Percentiles rank a stretch among this genome's conserved stretches.
phyloP scores from a whole-genome alignment of 768 basidiomycete species.

The Omphalotus guepiniiformis region DNA sequence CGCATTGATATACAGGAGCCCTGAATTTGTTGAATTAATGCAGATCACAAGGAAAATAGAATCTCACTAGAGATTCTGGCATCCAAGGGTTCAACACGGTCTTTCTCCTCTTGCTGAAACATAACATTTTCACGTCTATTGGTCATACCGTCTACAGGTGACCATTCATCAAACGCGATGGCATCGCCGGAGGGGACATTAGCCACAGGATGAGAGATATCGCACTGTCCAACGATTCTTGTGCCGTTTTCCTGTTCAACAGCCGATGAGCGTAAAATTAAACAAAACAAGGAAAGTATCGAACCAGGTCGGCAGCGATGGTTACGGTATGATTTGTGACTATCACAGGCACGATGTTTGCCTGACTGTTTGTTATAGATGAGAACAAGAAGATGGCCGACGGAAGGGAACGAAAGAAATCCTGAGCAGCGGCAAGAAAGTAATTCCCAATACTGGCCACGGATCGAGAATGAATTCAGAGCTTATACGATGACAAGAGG shows the following conservation, averaged over 20 bases:
- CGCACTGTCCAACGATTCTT: slow-evolving; percentile 85
- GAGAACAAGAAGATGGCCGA: slow-evolving; percentile 93
- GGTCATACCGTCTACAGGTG: slow-evolving; percentile 49
- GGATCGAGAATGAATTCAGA: not conserved
- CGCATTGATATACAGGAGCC: slow-evolving; percentile 84
- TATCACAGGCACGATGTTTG: slow-evolving; percentile 85
- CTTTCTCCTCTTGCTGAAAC: slow-evolving; percentile 56
- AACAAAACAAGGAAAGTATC: slow-evolving; percentile 17
- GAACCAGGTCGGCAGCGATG: slow-evolving; percentile 82
- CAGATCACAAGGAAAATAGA: not conserved
- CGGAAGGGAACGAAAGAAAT: slow-evolving; percentile 88
- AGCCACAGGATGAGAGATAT: slow-evolving; percentile 82
- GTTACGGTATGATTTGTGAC: slow-evolving; percentile 96
- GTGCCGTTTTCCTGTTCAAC: slow-evolving; percentile 60
- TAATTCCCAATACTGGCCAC: slow-evolving; percentile 76
- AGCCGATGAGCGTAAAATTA: not conserved
- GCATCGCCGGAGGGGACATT: slow-evolving; percentile 24
- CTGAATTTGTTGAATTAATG: slow-evolving; percentile 27
- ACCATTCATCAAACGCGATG: slow-evolving; percentile 34
- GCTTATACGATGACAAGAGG: not conserved
- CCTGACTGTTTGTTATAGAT: slow-evolving; percentile 84
- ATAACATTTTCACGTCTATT: slow-evolving; percentile 54
- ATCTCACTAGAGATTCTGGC: slow-evolving; percentile 62
- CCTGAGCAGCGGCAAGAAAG: slow-evolving; percentile 83
- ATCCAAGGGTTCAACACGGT: slow-evolving; percentile 48